phyloP scores from a whole-genome alignment of 2,329 filamentous ascomycete species.

The Fusarium graminum region DNA sequence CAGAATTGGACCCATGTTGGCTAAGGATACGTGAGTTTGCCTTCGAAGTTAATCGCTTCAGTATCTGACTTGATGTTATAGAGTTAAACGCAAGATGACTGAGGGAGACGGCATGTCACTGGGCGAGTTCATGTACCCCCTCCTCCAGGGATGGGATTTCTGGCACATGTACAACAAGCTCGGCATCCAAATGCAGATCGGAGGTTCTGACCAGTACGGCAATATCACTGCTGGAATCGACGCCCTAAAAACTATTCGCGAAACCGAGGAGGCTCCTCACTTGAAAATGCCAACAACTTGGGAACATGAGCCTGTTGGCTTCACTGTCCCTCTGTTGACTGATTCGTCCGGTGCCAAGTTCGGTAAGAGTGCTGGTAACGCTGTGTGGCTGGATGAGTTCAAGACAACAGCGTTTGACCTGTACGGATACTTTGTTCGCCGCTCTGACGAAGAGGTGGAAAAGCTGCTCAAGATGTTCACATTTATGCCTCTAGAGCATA shows the following conservation, averaged over 20 bases:
- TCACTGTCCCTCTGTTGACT: slow-evolving; percentile 91
- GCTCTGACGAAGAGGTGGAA: slow-evolving; percentile 84
- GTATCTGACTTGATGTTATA: slow-evolving; percentile 46
- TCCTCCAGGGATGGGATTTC: slow-evolving; percentile 97
- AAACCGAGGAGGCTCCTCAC: slow-evolving; percentile 63
- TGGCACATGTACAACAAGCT: slow-evolving; percentile 82
- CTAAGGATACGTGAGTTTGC: slow-evolving; percentile 81
- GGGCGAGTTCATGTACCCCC: slow-evolving; percentile 91
- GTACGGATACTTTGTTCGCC: slow-evolving; percentile 90
- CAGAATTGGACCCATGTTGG: slow-evolving; percentile 87
- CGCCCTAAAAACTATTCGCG: slow-evolving; percentile 80
- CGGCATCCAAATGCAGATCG: slow-evolving; percentile 86
- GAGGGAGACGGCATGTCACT: slow-evolving; percentile 93
- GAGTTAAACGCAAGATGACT: slow-evolving; percentile 84
- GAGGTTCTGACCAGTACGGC: slow-evolving; percentile 94
- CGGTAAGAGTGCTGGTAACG: slow-evolving; percentile 94
- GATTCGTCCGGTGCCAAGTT: slow-evolving; percentile 90
- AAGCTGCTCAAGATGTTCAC: slow-evolving; percentile 89
- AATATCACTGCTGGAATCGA: slow-evolving; percentile 95
- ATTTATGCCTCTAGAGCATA: slow-evolving; percentile 80
- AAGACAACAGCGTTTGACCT: slow-evolving; percentile 87
- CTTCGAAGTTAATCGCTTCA: background rate
- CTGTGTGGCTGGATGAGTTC: slow-evolving; percentile 88
- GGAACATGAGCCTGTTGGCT: slow-evolving; percentile 76
- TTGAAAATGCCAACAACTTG: slow-evolving; percentile 57